Evolutionary conservation across 352 stramenopile genomes (phyloP).

Genomic region (Thraustochytrium striatum): DNA sequence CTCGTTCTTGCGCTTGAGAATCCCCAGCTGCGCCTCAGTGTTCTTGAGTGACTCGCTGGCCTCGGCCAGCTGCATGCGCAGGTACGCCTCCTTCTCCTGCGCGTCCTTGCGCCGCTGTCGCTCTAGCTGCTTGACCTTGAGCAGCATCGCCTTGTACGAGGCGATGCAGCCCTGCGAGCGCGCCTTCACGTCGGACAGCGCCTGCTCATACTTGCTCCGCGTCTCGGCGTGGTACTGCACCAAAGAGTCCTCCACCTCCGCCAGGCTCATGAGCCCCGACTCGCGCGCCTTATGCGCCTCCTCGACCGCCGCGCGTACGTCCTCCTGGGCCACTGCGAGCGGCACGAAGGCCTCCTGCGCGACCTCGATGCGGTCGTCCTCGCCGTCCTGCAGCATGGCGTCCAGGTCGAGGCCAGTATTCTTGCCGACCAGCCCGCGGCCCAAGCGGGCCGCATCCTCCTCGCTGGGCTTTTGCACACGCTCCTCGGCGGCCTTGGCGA

Average conservation of each 20-base stretch:
- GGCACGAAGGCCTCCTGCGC: conserved; percentile 13
- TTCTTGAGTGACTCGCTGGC: not conserved
- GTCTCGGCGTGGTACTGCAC: conserved; percentile 16
- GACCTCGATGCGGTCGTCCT: not conserved
- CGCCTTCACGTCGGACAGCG: not conserved
- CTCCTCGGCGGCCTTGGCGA: not conserved
- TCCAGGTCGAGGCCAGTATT: conserved; percentile 4
- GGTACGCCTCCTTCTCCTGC: not conserved
- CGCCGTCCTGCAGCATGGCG: conserved; percentile 11
- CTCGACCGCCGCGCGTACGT: not conserved
- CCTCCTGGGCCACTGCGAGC: not conserved
- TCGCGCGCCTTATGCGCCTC: conserved; percentile 14
- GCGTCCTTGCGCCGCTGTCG: not conserved
- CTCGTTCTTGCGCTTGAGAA: not conserved
- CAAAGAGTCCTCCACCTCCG: conserved; percentile 13
- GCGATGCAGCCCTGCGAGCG: conserved; percentile 15
- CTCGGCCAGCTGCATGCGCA: not conserved
- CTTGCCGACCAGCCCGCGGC: conserved; percentile 16
- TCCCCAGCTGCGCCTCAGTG: not conserved
- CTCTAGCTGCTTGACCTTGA: not conserved
- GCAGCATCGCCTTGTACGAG: conserved; percentile 17
- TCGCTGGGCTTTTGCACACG: not conserved
- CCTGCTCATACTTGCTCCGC: conserved; percentile 8
- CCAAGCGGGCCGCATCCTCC: not conserved
- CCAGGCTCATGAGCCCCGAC: not conserved